phyloP scores from a whole-genome alignment of 1,284 basidiomycete species.

The Amylostereum areolatum region DNA sequence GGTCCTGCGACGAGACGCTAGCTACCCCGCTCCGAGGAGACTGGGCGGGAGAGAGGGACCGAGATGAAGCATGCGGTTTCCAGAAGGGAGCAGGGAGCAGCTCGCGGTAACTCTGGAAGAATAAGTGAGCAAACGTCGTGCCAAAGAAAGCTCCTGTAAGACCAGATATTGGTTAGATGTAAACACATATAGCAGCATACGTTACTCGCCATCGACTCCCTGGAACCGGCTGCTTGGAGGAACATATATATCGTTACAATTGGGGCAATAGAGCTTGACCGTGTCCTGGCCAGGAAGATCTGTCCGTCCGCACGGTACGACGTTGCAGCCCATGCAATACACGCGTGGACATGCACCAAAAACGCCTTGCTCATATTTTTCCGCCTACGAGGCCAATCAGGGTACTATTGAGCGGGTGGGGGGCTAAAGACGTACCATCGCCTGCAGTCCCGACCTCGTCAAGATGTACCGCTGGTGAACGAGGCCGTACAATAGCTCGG shows the following conservation, averaged over 20 bases:
- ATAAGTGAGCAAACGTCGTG: slow-evolving; percentile 95
- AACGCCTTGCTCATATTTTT: slow-evolving; percentile 91
- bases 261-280: slow-evolving; percentile 97
- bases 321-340: slow-evolving; percentile 85
- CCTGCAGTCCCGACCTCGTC: slow-evolving; percentile 88
- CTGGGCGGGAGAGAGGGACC: slow-evolving; percentile 47
- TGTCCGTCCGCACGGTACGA: slow-evolving; percentile 93
- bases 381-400: slow-evolving; percentile 51
- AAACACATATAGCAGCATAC: background rate
- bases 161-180: background rate
- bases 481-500: slow-evolving; percentile 95
- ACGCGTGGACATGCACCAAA: slow-evolving; percentile 97
- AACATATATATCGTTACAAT: slow-evolving; percentile 95
- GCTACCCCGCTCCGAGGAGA: slow-evolving; percentile 28
- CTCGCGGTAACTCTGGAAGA: slow-evolving; percentile 96
- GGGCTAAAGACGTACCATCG: slow-evolving; percentile 70
- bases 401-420: slow-evolving; percentile 12
- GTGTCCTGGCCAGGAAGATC: slow-evolving; percentile 98
- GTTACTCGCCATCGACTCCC: slow-evolving; percentile 80
- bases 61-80: slow-evolving; percentile 48
- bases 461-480: slow-evolving; percentile 98
- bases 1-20: slow-evolving; percentile 38
- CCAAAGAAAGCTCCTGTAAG: slow-evolving; percentile 93
- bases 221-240: slow-evolving; percentile 95
- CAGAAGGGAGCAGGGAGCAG: slow-evolving; percentile 84